Base-by-base conservation (phyloP, 768 basidiomycete genomes). In the Termitomyces sp. region DNA sequence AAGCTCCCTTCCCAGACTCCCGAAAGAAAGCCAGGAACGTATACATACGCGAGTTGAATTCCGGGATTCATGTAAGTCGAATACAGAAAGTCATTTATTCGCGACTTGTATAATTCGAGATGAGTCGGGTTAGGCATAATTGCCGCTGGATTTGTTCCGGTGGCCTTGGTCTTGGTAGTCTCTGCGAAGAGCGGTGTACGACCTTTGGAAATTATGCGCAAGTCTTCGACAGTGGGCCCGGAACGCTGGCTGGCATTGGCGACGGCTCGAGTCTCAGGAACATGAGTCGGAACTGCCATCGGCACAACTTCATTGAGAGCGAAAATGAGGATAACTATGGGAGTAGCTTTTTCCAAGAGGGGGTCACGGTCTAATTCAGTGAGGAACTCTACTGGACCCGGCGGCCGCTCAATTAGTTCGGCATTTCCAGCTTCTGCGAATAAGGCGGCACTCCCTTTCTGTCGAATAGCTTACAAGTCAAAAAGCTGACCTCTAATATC, bases 1-100 rank as follows among this genome's bases (percentile, higher is more conserved):
- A 77, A 82, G 48, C 72, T 73, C 1, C 85, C 85, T 69, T 85
- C 79, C 85, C 85, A 87, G 58, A 79, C 64, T 3, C 83, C 85
- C 30, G 80, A 72, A 55, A 86, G 72, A 35, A 74, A 67, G 18
- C 81, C 81, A 40, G 77, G 76, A 63, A 71, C 64, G 62, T 74
- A 76, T 26, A 66, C 61, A 50, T 66, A 64, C n/a, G 60, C 63
- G 56, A 68, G 67, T 59, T 64, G 40, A 36, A 44, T 61, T 58
- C 63, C 63, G 11, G 66, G 65, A 57, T 54, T 43, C 22, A 59
- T 20, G 52, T 63, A 61, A n/a, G 52, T 67, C 33, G 55, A 62
- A 52, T 36, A 52, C 38, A 56, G 50, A 52, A 51, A 54, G 1
- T 52, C 40, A 28, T 44, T 36, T 40, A 72, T 68, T n/a, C 63